Evolutionary conservation across 202 grass and related monocot species (phyloP).

Genomic region (Saccharum hybrid): DNA sequence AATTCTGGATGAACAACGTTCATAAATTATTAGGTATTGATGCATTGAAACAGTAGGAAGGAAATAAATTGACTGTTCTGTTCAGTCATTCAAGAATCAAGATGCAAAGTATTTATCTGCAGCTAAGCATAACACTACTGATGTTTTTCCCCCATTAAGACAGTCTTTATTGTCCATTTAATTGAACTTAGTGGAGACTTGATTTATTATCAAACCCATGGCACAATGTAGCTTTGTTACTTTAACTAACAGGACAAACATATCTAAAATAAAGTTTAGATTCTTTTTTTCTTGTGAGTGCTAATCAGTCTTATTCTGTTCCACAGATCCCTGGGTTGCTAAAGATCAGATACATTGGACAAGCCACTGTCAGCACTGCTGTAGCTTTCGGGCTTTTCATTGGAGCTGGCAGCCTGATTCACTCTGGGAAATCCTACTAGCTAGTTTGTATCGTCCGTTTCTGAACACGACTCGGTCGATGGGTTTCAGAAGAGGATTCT

Average conservation of each 20-base stretch:
- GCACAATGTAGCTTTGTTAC: neutral
- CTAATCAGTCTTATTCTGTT: conserved; percentile 21
- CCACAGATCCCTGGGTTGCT: conserved; percentile 83
- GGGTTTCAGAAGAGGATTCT: conserved; percentile 15
- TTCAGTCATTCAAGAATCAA: neutral
- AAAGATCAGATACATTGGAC: conserved; percentile 92
- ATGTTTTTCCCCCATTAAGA: too few relatives aligned
- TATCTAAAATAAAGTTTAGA: neutral
- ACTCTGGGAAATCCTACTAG: conserved; percentile 85
- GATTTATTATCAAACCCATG: neutral
- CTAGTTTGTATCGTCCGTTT: conserved; percentile 48
- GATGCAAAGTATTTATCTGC: neutral
- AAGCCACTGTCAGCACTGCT: conserved; percentile 79
- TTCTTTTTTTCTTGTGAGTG: neutral
- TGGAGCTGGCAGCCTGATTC: conserved; percentile 94
- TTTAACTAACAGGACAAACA: conserved; percentile 15
- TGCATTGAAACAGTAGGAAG: neutral
- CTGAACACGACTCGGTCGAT: conserved; percentile 24
- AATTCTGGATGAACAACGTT: neutral
- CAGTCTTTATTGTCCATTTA: neutral
- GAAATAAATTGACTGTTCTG: neutral
- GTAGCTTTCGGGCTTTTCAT: conserved; percentile 82
- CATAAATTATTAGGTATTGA: neutral
- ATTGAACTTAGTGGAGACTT: neutral
- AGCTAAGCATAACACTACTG: too few relatives aligned